Evolutionary conservation across 495 filamentous ascomycete genomes (phyloP).

Genomic region (Jackrogersella multiformis): DNA sequence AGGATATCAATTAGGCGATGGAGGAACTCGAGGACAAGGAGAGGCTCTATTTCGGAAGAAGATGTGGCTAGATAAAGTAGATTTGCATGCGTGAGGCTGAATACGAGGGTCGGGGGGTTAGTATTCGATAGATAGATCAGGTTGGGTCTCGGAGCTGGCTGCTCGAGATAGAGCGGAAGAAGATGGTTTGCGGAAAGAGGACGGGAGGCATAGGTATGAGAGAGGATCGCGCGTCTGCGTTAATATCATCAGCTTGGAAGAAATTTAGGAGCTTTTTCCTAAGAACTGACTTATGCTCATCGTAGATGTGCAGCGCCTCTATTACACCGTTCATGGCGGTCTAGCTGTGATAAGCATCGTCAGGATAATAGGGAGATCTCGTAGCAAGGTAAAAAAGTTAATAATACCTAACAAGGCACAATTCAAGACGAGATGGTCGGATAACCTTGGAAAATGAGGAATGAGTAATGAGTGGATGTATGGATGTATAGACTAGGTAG

Average conservation of each 20-base stretch:
- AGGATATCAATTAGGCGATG: slow-evolving; percentile 92
- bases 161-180: slow-evolving; percentile 86
- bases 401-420: neutral
- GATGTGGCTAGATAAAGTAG: slow-evolving; percentile 86
- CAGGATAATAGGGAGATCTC: neutral
- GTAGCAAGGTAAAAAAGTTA: neutral
- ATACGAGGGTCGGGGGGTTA: slow-evolving; percentile 87
- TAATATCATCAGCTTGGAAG: neutral
- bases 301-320: slow-evolving; percentile 95
- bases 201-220: slow-evolving; percentile 69
- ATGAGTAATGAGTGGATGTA: no score
- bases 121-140: slow-evolving; percentile 84
- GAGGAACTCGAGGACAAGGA: slow-evolving; percentile 96
- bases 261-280: neutral
- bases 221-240: slow-evolving; percentile 56
- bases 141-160: slow-evolving; percentile 83
- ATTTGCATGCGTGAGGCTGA: slow-evolving; percentile 85
- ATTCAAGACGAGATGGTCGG: no score
- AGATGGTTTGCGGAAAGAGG: slow-evolving; percentile 80
- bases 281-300: slow-evolving; percentile 80
- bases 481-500: no score
- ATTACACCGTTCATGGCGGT: slow-evolving; percentile 80
- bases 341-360: slow-evolving; percentile 38
- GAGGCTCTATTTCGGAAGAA: slow-evolving; percentile 85
- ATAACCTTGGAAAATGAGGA: no score